These are phyloP conservation scores for Eucalyptus urophylla DNA, from an alignment of 345 rosid genomes.

Conservation along the genomic window DNA sequence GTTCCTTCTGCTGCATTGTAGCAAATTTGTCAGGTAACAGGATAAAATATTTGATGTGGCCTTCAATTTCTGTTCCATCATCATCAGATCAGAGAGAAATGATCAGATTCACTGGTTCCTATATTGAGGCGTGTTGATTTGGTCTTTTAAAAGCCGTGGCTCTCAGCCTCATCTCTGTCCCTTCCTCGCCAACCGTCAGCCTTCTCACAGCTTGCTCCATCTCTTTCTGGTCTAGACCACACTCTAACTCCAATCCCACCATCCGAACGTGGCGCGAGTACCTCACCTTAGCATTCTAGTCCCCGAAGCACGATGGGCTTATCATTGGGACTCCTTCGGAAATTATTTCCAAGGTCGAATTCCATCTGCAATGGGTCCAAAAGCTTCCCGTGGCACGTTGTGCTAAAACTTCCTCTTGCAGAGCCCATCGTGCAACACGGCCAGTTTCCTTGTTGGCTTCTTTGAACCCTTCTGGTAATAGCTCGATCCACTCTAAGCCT, in stretches of 20 bases:
- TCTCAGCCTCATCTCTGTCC: neutral
- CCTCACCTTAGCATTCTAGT: neutral
- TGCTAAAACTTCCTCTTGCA: neutral
- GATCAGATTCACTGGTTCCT: neutral
- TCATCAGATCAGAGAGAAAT: neutral
- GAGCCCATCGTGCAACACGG: neutral
- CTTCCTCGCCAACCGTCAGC: neutral
- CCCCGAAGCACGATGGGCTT: neutral
- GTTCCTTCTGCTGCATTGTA: neutral
- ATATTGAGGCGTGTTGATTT: neutral
- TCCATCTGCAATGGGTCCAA: neutral
- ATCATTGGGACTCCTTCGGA: neutral
- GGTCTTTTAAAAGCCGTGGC: neutral
- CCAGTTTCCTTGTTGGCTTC: neutral
- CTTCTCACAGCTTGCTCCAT: neutral
- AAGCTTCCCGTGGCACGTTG: neutral
- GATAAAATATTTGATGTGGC: neutral
- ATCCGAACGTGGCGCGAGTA: neutral
- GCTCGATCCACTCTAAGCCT: neutral
- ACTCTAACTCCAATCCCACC: neutral
- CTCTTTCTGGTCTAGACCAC: neutral
- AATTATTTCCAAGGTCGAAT: neutral
- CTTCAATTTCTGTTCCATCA: neutral
- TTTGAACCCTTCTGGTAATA: neutral
- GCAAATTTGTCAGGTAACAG: too few relatives aligned